Evolutionary conservation across 805 yeast genomes (phyloP), one percentile per base, ranked within the genome.

Genomic region (Scheffersomyces amazonensis): DNA sequence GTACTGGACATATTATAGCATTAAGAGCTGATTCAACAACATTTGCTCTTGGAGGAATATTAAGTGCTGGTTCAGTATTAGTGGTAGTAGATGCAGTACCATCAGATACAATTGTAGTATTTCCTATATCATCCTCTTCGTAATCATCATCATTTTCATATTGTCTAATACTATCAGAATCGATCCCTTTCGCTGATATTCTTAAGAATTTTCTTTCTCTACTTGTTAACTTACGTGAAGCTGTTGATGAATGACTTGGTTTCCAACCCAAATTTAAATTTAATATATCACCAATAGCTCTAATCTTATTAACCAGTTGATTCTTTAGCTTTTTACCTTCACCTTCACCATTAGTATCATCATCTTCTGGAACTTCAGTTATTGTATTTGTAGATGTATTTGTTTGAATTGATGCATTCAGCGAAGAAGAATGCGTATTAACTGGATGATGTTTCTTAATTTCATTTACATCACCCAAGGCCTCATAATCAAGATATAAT

Each of bases 1-100:
- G 75, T 17, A 59, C 49, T 0, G 75, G 75, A 41, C 69, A 61
- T 12, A 68, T 42, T 6, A 69, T 36, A 2, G 72, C 53, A 47
- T 52, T 62, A n/a, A 69, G 40, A 1, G 73, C 74, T 9, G 71
- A 63, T 34, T 66, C 72, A 8, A 69, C 54, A 1, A 69, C 63
- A 2, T 70, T 63, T 1, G 75, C 73, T 44, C 64, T 63, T 2
- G 73, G 73, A 1, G 74, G 75, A 6, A 79, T 70, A 10, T 58
- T 50, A 24, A 75, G 54, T 8, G 52, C 42, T 1, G 29, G 6
- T 32, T 9, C 34, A 42, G 4, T 43, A 36, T 12, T 40, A 35
- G 4, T 35, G 43, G 15, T 39, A 23, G 36, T 5, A 19, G 22
- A 4, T 19, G 13, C 5, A 15, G 30, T 27, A n/a, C 7, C 15